Evolutionary conservation across 2,329 filamentous ascomycete species (phyloP).

Genomic region (Elsinoe batatas): DNA sequence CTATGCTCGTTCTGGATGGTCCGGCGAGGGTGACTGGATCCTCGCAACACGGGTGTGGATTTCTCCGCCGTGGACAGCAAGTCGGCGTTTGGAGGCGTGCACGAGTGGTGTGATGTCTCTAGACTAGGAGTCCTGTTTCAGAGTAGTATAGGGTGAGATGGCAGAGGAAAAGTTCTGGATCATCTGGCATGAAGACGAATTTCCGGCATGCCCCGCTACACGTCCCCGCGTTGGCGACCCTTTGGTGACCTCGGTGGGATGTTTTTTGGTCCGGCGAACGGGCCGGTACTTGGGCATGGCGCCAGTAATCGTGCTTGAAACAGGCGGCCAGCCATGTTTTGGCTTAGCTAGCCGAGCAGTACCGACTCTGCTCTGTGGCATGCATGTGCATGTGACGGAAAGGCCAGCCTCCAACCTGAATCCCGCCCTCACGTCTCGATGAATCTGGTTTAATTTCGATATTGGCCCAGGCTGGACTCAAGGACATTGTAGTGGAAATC

Average conservation of each 20-base stretch:
- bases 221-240: background rate
- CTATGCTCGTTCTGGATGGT: background rate
- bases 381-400: background rate
- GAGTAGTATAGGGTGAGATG: background rate
- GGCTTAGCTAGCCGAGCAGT: slow-evolving; percentile 2
- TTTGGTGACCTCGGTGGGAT: background rate
- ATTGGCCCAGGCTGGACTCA: no score
- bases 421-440: background rate
- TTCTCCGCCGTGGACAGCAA: background rate
- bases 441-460: background rate
- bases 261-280: slow-evolving; percentile 1
- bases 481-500: no score
- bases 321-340: background rate
- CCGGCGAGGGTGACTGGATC: background rate
- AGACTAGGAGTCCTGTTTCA: background rate
- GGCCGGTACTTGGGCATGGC: slow-evolving; percentile 1
- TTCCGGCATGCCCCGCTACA: background rate
- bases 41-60: background rate
- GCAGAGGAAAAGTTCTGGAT: background rate
- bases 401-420: background rate
- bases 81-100: background rate
- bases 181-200: background rate
- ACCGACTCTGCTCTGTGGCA: background rate
- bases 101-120: slow-evolving; percentile 1
- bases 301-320: background rate